Evolutionary conservation across 352 stramenopile genomes (phyloP), one percentile per base, ranked within the genome.

Genomic region (Pythium utonaiense): DNA sequence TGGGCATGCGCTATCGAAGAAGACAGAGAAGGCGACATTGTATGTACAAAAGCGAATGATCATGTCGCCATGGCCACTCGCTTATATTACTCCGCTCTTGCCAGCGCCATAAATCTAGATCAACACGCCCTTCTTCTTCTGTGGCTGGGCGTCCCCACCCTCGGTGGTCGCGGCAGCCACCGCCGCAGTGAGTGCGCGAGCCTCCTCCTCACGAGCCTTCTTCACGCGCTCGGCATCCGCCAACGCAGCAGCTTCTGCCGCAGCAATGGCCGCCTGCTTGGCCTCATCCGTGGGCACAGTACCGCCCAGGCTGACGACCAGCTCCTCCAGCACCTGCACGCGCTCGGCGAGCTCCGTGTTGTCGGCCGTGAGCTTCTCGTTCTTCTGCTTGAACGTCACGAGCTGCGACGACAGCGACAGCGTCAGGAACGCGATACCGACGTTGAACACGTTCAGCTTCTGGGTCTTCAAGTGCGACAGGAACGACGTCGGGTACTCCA

Each of bases 381-480:
- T 77, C 38, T 75, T 71, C 57, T 93, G 76, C 64, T 89, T 90
- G 74, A 80, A 81, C 42, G 74, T 74, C 27, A 94, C 82, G 51
- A 94, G 71, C 67, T 92, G 83, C 49, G 80, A 89, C 47, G 85
- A 90, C n/a, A 94, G 74, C 47, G 85, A 94, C 31, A 94, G 69
- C 65, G 85, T 91, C 56, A 94, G 68, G 68, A 92, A 89, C 6
- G 83, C 82, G 13, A 94, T 65, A 38, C 85, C 83, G 49, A 94
- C 88, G 72, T 92, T 92, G 64, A 93, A 94, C 64, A 89, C 76
- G 51, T 91, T 94, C 48, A 92, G 71, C 63, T 91, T 91, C 65
- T 94, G 79, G 21, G 71, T 90, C 62, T 72, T 72, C 53, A 92
- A 55, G 60, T 94, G 80, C 41, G 78, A 86, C 50, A 92, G 57